phyloP scores from a whole-genome alignment of 2,329 filamentous ascomycete genomes.

The Diaporthe sp. region DNA sequence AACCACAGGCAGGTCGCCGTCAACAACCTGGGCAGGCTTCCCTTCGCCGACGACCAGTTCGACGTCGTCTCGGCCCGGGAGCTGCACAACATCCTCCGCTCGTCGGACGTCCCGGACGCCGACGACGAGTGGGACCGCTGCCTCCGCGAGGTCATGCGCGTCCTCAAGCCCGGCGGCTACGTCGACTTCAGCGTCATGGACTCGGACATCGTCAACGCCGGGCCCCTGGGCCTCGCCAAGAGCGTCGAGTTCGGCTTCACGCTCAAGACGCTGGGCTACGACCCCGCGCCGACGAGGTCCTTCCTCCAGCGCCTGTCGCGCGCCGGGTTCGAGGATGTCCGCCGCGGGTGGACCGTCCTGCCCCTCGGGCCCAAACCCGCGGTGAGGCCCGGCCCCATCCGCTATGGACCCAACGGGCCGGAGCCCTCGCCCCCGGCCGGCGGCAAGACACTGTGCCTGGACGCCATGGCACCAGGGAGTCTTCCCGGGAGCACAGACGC shows the following conservation, averaged over 20 bases:
- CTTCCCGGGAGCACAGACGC: slow-evolving; percentile 78
- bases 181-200: slow-evolving; percentile 93
- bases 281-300: slow-evolving; percentile 84
- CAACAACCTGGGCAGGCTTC: slow-evolving; percentile 81
- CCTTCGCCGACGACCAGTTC: slow-evolving; percentile 88
- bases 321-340: slow-evolving; percentile 83
- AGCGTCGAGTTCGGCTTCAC: slow-evolving; percentile 93
- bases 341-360: slow-evolving; percentile 89
- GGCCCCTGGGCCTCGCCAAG: slow-evolving; percentile 83
- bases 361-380: slow-evolving; percentile 75
- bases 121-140: slow-evolving; percentile 91
- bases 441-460: slow-evolving; percentile 63
- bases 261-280: slow-evolving; percentile 90
- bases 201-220: slow-evolving; percentile 89
- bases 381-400: slow-evolving; percentile 55
- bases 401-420: slow-evolving; percentile 56
- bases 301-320: slow-evolving; percentile 82
- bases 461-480: slow-evolving; percentile 75
- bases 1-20: slow-evolving; percentile 91
- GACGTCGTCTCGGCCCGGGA: slow-evolving; percentile 93
- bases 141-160: slow-evolving; percentile 87
- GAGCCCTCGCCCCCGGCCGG: slow-evolving; percentile 54
- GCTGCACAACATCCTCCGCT: slow-evolving; percentile 87
- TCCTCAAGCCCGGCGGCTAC: slow-evolving; percentile 93
- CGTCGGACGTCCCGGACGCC: slow-evolving; percentile 71